Conservation (phyloP, 1,284 basidiomycete species). For the Ustilago nuda region DNA sequence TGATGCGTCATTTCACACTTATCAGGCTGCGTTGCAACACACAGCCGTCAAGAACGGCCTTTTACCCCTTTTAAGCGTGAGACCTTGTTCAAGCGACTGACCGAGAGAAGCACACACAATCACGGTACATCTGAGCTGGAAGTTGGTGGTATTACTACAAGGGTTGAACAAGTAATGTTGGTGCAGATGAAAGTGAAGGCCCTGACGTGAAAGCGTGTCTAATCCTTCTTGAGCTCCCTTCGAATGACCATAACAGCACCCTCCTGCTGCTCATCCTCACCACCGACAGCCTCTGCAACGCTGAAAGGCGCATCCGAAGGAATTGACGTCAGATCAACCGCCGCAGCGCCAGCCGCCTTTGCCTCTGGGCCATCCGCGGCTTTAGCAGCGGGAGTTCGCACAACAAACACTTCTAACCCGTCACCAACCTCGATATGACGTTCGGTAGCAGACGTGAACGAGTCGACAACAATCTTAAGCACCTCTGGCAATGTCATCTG, state of each 20-base stretch:
- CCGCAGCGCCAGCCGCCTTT: conserved; percentile 30
- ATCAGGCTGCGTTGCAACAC: not conserved
- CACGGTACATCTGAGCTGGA: not conserved
- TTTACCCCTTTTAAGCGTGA: not conserved
- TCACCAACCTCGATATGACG: conserved; percentile 69
- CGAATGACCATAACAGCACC: conserved; percentile 66
- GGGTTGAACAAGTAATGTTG: conserved; percentile 1
- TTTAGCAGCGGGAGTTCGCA: conserved; percentile 34
- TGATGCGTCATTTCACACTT: not conserved
- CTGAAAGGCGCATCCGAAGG: conserved; percentile 48
- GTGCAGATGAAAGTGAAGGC: not conserved
- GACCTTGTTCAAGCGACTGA: not conserved
- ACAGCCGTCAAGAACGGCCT: not conserved
- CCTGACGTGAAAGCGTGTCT: not conserved
- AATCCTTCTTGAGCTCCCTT: conserved; percentile 68
- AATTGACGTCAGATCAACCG: conserved; percentile 46
- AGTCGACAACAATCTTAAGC: conserved; percentile 65
- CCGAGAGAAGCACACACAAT: not conserved
- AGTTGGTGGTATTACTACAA: conserved; percentile 19
- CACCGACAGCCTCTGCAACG: conserved; percentile 63
- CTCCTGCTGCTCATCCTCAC: conserved; percentile 63
- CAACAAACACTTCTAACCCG: conserved; percentile 67
- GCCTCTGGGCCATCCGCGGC: not conserved
- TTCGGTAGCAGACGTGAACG: conserved; percentile 67
- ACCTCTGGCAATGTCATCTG: conserved; percentile 59